Evolutionary conservation across 108 stramenopile genomes (phyloP), one percentile per base, ranked within the genome.

Genomic region (Cyclotella sp.): DNA sequence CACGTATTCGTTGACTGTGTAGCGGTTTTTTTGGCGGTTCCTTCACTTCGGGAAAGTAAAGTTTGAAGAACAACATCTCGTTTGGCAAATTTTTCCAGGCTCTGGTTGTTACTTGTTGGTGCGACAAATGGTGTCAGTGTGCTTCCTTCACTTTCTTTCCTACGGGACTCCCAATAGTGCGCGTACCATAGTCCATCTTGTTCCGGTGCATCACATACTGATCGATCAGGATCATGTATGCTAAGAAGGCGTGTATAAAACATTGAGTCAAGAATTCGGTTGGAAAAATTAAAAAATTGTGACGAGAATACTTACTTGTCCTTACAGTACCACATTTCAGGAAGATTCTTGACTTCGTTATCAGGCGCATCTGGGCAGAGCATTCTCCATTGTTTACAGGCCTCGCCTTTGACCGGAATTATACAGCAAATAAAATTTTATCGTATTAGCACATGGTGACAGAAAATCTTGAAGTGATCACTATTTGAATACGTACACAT

Each of bases 321-420:
- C 60, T 73, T 79, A 65, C 78, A 79, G 67, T 73, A 73, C 78
- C 78, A 79, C 27, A 39, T 40, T 29, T 79, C 72, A 11, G 78
- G 72, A 18, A 79, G 66, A 41, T 68, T 73, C 12, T 53, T 26
- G 43, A 73, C 24, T 43, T 72, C 64, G 13, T 79, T 71, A 10
- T 54, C 49, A 63, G 78, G 57, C 24, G 62, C 44, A 47, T 73
- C 72, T 39, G 65, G 71, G 18, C 64, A 75, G 16, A 76, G 67
- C 76, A 82, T 76, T 42, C 75, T 68, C 78, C 90, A 93, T 58
- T 90, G 77, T 9, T 80, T 63, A 64, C 91, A 91, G 24, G 65
- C 28, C 22, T 73, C 72, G 43, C 70, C 66, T 73, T 22, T 54
- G 64, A 26, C 45, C 16, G 42, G 8, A 26, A 40, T 44, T 34